A percentile compares a stretch with the other conserved stretches of the same genome.
Conservation (phyloP, 2,329 filamentous ascomycete genomes). For the Trichoderma harzianum region DNA sequence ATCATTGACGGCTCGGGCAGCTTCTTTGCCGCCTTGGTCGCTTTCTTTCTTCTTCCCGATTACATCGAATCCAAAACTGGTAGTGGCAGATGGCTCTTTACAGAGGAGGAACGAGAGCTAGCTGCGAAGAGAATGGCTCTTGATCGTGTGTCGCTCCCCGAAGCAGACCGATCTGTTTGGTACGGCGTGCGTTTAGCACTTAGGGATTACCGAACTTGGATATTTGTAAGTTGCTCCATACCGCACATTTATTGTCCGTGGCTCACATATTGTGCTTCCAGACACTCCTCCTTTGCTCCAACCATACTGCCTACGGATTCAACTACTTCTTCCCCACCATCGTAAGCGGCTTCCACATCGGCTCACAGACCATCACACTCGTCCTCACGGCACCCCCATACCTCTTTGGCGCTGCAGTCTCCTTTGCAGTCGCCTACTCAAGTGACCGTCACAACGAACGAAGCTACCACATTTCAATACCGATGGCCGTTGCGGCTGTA, state of each 20-base stretch:
- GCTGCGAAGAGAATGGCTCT: slow-evolving; percentile 23
- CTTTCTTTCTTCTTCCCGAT: slow-evolving; percentile 33
- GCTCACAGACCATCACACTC: slow-evolving; percentile 47
- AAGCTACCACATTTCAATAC: slow-evolving; percentile 42
- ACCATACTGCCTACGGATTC: slow-evolving; percentile 46
- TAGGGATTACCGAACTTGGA: slow-evolving; percentile 43
- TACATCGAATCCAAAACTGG: slow-evolving; percentile 39
- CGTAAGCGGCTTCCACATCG: slow-evolving; percentile 33
- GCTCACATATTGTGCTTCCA: not conserved
- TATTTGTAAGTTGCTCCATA: slow-evolving; percentile 30
- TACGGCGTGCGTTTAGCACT: slow-evolving; percentile 34
- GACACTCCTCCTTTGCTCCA: slow-evolving; percentile 43
- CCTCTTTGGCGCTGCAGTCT: slow-evolving; percentile 29
- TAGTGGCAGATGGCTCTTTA: slow-evolving; percentile 35
- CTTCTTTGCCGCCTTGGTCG: slow-evolving; percentile 28
- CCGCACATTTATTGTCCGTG: not conserved
- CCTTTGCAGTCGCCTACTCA: slow-evolving; percentile 25
- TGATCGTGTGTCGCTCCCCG: slow-evolving; percentile 21
- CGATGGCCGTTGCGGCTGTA: slow-evolving; percentile 37
- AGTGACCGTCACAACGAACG: slow-evolving; percentile 43
- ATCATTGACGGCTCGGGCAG: slow-evolving; percentile 59
- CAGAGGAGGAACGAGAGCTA: slow-evolving; percentile 26
- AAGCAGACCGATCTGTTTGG: slow-evolving; percentile 20
- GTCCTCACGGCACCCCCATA: slow-evolving; percentile 42
- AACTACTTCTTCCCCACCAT: slow-evolving; percentile 34